Evolutionary conservation across 768 basidiomycete genomes (phyloP), one percentile per base, ranked within the genome.

Genomic region (Naganishia friedmannii): DNA sequence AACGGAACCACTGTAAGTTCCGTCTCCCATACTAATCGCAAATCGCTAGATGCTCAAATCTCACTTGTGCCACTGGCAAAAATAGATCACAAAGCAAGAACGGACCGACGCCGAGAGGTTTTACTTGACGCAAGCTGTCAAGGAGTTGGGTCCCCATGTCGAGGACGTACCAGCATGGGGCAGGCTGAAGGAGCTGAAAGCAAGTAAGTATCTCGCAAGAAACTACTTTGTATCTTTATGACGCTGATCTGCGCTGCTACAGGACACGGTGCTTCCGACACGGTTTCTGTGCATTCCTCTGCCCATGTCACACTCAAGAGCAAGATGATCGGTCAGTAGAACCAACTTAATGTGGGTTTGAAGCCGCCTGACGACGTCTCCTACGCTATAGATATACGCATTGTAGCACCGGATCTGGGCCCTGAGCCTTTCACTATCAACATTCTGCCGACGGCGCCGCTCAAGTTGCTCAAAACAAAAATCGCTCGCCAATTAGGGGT

Each of bases 291-390:
- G 9, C 23, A 29, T 6, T 5, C 37, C 10, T 28, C 48, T 21
- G 45, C 48, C 10, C 21, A 66, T 29, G 26, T 26, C 31, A 39
- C n/a, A 0, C 39, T 79, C 37, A 71, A 71, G 42, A 76, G 74
- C 19, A 77, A 72, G 60, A 72, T 79, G 73, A 72, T 78, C n/a
- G 73, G 78, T 79, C 57, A 69, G 77, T 73, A 29, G 39, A 19
- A 26, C 4, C 15, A 21, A 26, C n/a, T 23, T 6, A 31, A 32
- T 53, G 46, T 1, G 19, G 48, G 6, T 46, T 32, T 6, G 0
- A 28, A 19, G 21, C 10, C 29, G 54, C 2, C 42, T 28, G 10
- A 31, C 53, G 34, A 53, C 46, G 55, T 57, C 55, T 8, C 17
- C 21, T 5, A 3, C 46, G 15, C n/a, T 29, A 29, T 15, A 69